These are phyloP conservation scores for Alopecurus myosuroides DNA, from an alignment of 176 grass and related monocot species.

Conservation along the genomic window DNA sequence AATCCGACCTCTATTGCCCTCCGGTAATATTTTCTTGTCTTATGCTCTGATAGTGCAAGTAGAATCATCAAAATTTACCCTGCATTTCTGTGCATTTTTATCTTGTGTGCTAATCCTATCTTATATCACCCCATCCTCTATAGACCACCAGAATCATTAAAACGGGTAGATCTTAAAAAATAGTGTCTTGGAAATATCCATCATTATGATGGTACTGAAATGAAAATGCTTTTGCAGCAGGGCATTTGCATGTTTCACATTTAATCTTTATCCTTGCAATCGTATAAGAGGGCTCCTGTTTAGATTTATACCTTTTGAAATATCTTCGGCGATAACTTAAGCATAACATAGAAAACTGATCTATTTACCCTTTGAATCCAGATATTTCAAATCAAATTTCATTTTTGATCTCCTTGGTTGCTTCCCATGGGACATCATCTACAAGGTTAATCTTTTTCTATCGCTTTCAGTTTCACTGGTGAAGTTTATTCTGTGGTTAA, in stretches of 20 bases:
- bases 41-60: neutral
- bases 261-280: neutral
- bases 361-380: conserved; percentile 12
- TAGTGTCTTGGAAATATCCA: neutral
- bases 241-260: neutral
- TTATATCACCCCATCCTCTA: neutral
- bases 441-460: conserved; percentile 49
- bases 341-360: neutral
- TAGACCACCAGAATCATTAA: neutral
- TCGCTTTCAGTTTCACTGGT: neutral
- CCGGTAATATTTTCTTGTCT: conserved; percentile 26
- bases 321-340: neutral
- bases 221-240: neutral
- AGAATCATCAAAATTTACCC: neutral
- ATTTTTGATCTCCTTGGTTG: conserved; percentile 75
- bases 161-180: neutral
- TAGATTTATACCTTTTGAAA: neutral
- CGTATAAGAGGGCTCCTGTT: neutral
- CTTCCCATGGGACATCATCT: conserved; percentile 92
- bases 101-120: neutral
- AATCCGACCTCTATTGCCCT: conserved; percentile 55
- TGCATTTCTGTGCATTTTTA: neutral
- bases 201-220: neutral
- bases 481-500: neutral
- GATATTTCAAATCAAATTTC: conserved; percentile 80